These are phyloP conservation scores for Glycine soja DNA, from an alignment of 306 rosid species.

Conservation along the genomic window DNA sequence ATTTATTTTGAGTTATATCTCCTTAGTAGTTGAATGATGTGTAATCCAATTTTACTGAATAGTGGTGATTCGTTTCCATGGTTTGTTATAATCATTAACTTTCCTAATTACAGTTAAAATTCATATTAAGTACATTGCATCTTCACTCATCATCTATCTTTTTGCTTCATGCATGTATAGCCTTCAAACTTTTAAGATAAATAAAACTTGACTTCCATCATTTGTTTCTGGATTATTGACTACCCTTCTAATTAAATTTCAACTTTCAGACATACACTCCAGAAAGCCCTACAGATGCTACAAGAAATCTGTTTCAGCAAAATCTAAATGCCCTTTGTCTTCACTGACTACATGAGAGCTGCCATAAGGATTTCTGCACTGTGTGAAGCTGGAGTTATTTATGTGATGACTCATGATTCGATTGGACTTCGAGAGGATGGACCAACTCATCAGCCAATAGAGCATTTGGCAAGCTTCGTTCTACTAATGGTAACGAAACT, in stretches of 20 bases:
- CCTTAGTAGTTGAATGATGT: too few species aligned
- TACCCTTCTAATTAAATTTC: too few species aligned
- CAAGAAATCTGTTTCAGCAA: slow-evolving; percentile 85
- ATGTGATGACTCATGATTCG: slow-evolving; percentile 97
- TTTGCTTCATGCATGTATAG: too few species aligned
- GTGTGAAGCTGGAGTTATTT: slow-evolving; percentile 75
- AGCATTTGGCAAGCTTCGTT: slow-evolving; percentile 96
- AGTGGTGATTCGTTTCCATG: too few species aligned
- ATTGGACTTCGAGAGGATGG: slow-evolving; percentile 99
- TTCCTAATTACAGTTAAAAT: too few species aligned
- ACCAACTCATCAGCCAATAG: slow-evolving; percentile 99
- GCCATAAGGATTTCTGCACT: slow-evolving; percentile 96
- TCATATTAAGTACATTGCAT: too few species aligned
- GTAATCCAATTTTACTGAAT: too few species aligned
- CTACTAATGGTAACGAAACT: slow-evolving; percentile 97
- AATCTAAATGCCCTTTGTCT: slow-evolving; percentile 98
- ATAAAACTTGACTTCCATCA: slow-evolving; percentile 5
- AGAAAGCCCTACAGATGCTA: slow-evolving; percentile 92
- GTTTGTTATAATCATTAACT: too few species aligned
- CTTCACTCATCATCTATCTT: too few species aligned
- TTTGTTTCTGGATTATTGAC: too few species aligned
- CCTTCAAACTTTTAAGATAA: too few species aligned
- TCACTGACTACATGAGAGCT: slow-evolving; percentile 98
- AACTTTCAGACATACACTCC: slow-evolving; percentile 84
- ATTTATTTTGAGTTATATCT: too few species aligned